These are phyloP conservation scores for Lanmaoa pseudosensibilis DNA, from an alignment of 768 basidiomycete species.

Conservation along the genomic window DNA sequence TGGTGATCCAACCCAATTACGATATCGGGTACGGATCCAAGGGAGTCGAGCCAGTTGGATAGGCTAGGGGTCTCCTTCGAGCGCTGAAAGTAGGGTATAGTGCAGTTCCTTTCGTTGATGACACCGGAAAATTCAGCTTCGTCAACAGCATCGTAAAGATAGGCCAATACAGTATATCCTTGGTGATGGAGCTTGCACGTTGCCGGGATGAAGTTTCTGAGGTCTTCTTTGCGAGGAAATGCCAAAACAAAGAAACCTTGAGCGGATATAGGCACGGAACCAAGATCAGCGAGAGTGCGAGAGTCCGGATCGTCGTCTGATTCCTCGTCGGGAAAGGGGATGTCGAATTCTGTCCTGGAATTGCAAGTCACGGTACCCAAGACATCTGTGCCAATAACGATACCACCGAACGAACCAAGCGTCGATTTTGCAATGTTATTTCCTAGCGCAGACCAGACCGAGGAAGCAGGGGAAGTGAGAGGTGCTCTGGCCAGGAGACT, in stretches of 20 bases:
- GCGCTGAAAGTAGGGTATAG: slow-evolving; percentile 17
- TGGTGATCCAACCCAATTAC: slow-evolving; percentile 36
- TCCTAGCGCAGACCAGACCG: slow-evolving; percentile 28
- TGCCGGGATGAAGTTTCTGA: slow-evolving; percentile 34
- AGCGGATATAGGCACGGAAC: slow-evolving; percentile 2
- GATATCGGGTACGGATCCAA: slow-evolving; percentile 33
- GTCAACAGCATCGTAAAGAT: slow-evolving; percentile 30
- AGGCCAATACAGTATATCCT: slow-evolving; percentile 32
- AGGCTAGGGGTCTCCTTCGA: slow-evolving; percentile 10
- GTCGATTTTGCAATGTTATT: slow-evolving; percentile 29
- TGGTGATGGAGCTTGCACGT: slow-evolving; percentile 36
- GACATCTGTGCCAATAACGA: slow-evolving; percentile 30
- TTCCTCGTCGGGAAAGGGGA: not conserved
- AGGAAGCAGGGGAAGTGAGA: slow-evolving; percentile 13
- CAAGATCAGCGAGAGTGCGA: not conserved
- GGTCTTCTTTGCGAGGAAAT: slow-evolving; percentile 37
- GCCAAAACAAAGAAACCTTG: slow-evolving; percentile 35
- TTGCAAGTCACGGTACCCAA: not conserved
- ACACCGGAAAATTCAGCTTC: not conserved
- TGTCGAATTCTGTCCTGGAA: not conserved
- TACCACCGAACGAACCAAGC: slow-evolving; percentile 38
- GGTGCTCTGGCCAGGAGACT: slow-evolving; percentile 24
- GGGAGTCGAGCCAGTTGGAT: slow-evolving; percentile 34
- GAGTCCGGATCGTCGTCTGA: not conserved
- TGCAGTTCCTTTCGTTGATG: slow-evolving; percentile 16